Evolutionary conservation across 768 basidiomycete species (phyloP).

Genomic region (Amanita polypyramis): DNA sequence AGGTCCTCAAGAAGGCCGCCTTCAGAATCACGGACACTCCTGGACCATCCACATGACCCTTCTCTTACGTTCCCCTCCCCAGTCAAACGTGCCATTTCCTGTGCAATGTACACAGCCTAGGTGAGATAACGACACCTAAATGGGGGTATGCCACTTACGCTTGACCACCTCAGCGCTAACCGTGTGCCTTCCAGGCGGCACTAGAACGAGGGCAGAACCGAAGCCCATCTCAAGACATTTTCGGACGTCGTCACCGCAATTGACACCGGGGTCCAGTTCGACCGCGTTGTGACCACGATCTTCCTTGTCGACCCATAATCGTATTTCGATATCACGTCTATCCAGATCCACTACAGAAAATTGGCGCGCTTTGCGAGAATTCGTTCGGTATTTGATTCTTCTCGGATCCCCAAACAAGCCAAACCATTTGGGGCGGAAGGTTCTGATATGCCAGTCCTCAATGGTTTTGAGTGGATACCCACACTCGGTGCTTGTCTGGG

Average conservation of each 20-base stretch:
- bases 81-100: neutral
- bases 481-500: neutral
- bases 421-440: slow-evolving; percentile 4
- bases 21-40: neutral
- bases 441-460: neutral
- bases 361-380: neutral
- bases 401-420: slow-evolving; percentile 1
- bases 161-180: neutral
- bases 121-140: neutral
- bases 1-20: no score
- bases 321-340: neutral
- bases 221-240: slow-evolving; percentile 19
- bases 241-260: neutral
- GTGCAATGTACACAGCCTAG: no score
- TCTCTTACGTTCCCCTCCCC: neutral
- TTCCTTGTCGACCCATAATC: neutral
- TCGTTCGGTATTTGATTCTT: slow-evolving; percentile 1
- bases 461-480: neutral
- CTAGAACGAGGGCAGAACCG: neutral
- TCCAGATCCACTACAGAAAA: slow-evolving; percentile 5
- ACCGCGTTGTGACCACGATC: neutral
- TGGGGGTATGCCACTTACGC: neutral
- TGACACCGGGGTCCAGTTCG: neutral
- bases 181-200: slow-evolving; percentile 1
- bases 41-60: slow-evolving; percentile 4